phyloP scores from a whole-genome alignment of 306 rosid genomes.

The Sesbania bispinosa region DNA sequence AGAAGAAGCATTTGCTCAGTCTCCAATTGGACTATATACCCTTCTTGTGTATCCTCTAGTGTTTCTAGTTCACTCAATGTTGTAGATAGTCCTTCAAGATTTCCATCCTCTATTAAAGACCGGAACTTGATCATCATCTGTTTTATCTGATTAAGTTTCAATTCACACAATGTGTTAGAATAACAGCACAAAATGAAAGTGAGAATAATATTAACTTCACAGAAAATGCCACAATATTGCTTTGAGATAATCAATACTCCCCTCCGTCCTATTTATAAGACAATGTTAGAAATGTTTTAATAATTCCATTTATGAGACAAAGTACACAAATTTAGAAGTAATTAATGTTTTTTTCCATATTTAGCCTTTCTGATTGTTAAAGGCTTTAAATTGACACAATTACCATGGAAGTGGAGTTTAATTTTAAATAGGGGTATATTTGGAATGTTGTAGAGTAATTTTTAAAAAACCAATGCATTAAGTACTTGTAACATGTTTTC shows the following conservation, averaged over 20 bases:
- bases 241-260: background rate
- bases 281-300: too few species aligned
- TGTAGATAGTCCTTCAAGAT: conserved; percentile 61
- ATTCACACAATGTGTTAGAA: conserved; percentile 10
- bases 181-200: background rate
- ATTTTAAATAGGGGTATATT: too few species aligned
- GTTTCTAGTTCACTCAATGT: conserved; percentile 67
- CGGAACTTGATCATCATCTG: conserved; percentile 58
- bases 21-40: conserved; percentile 67
- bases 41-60: conserved; percentile 71
- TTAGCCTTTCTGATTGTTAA: too few species aligned
- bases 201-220: background rate
- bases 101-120: conserved; percentile 57
- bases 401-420: too few species aligned
- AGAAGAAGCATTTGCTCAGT: conserved; percentile 86
- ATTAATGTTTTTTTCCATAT: too few species aligned
- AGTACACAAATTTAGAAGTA: too few species aligned
- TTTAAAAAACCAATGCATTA: too few species aligned
- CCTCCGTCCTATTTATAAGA: too few species aligned
- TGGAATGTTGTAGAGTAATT: too few species aligned
- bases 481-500: too few species aligned
- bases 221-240: background rate
- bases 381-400: too few species aligned
- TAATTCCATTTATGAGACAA: too few species aligned
- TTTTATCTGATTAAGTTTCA: conserved; percentile 64